Evolutionary conservation across 352 stramenopile genomes (phyloP), one percentile per base, ranked within the genome.

Genomic region (Globisporangium barbulae): DNA sequence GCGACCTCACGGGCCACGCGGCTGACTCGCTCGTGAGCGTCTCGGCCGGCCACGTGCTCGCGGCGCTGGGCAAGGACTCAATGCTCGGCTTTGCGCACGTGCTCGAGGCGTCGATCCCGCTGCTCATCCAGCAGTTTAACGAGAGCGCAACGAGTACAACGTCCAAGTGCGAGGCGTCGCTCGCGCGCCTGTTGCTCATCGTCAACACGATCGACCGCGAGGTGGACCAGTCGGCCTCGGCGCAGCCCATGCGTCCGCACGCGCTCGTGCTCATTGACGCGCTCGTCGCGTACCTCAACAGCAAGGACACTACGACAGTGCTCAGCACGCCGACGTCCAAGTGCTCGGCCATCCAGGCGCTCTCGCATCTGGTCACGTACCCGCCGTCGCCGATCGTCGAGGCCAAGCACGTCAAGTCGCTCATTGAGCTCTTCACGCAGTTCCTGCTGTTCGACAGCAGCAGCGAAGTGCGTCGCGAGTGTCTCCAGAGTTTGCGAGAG

Each of bases 161-260:
- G 19, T 80, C 77, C 30, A 88, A 89, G 57, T 88, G 74, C 64
- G 87, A 95, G 72, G 83, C 87, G 10, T 76, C 78, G 21, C 64
- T 93, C 2, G 79, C 74, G 19, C 78, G 85, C 9, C 65, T 94
- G 61, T 58, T 92, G 52, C 65, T 90, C 21, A 69, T 95, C 8
- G 77, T 94, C n/a, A 70, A 94, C 65, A 91, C 77, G 35, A 95
- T 93, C 37, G 85, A 95, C 64, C 74, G 75, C 41, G 87, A 95
- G 56, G 83, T 95, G 57, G 85, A 94, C 60, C 87, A 92, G 68
- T 91, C 82, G 30, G 77, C 72, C 1, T 68, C 74, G 25, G 74
- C 72, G 13, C 85, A 94, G 58, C 83, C 85, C 4, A 94, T 94
- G 82, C 83, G 83, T 4, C 83, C 85, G 3, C 77, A 94, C 42